Evolutionary conservation across 192 early-diverging fungal genomes (phyloP), one percentile per base, ranked within the genome.

Genomic region (Tieghemiomyces parasiticus): DNA sequence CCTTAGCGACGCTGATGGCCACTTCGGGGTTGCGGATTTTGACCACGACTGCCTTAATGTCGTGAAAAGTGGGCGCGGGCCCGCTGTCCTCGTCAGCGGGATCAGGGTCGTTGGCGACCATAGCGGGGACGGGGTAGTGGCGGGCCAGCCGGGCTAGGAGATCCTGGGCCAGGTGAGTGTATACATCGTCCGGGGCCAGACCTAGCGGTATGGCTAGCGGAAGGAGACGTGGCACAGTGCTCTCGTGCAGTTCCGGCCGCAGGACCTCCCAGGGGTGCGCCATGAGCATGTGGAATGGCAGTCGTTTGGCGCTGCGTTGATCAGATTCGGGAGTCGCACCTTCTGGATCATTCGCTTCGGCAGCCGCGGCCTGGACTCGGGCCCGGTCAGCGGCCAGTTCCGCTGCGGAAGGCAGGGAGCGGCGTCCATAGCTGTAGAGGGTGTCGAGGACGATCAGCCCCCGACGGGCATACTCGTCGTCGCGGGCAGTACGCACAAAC

Each of bases 211-310:
- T 62, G 19, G 75, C 64, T 52, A 88, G 72, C 10, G 80, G 76
- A 25, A 82, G 63, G 2, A 88, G 68, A 42, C 65, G 45, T 3
- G 76, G 65, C 2, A 88, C 62, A 28, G 78, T 74, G 0, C 71
- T 68, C 48, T 75, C 69, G 1, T 60, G 61, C 28, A 88, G 63
- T 63, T 88, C 82, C 0, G 75, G 46, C 19, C 68, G 59, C 31
- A 88, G 63, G 30, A 74, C 63, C 3, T 66, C 25, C 74, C 75
- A 79, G 3, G 76, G 76, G 30, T 58, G 61, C n/a, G 65, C 63
- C 9, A 73, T 64, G 26, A 88, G 66, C 26, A 61, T 60, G 61
- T 86, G 83, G 68, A 78, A 86, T 12, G 86, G 83, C 22, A 88
- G 69, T n/a, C 83, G 70, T 46, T 60, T 59, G 61, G 47, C 16